These are phyloP conservation scores for Cucurbita argyrosperma DNA, from an alignment of 306 rosid species.

Conservation along the genomic window DNA sequence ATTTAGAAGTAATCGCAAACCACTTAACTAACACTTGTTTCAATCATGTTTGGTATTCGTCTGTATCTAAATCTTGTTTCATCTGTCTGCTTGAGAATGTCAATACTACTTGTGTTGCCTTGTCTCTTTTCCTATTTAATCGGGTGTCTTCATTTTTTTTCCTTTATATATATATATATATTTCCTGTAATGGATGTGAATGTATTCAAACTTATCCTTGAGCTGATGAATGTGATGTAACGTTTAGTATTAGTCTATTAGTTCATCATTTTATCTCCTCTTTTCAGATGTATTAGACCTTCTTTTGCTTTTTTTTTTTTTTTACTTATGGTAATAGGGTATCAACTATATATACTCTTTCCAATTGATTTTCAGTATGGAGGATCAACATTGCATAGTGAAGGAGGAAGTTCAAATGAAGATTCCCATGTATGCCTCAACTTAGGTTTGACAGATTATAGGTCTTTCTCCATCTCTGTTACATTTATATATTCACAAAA, in stretches of 20 bases:
- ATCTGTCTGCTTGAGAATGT: not conserved
- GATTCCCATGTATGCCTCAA: conserved; percentile 49
- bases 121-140: not conserved
- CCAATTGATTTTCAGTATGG: conserved; percentile 42
- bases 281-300: not conserved
- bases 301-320: not conserved
- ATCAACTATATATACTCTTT: not conserved
- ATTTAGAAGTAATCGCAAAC: not conserved
- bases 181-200: not conserved
- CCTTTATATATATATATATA: not conserved
- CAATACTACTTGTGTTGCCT: not conserved
- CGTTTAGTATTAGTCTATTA: not conserved
- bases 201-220: not conserved
- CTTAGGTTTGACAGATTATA: conserved; percentile 85
- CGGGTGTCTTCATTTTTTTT: not conserved
- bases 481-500: not conserved
- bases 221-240: not conserved
- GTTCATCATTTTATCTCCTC: not conserved
- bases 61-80: not conserved
- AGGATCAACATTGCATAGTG: conserved; percentile 23
- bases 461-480: conserved; percentile 37
- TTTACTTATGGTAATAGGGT: not conserved
- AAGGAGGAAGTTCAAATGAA: conserved; percentile 23
- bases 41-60: not conserved
- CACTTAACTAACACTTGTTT: not conserved